These are phyloP conservation scores for Umbelopsis isabellina DNA, from an alignment of 192 early-diverging fungal species.

Conservation along the genomic window DNA sequence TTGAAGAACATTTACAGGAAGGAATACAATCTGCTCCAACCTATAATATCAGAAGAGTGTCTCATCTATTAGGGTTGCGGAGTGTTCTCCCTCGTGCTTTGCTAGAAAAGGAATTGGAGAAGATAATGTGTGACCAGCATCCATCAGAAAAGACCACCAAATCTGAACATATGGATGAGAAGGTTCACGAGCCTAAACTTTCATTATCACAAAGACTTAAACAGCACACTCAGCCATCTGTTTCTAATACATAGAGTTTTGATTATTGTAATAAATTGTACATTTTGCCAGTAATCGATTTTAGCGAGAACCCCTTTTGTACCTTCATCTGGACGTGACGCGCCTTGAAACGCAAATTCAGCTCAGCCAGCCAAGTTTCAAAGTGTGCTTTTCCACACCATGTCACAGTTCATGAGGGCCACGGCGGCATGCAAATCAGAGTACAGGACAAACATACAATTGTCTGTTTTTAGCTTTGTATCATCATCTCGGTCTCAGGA, in stretches of 20 bases:
- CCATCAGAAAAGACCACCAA: background rate
- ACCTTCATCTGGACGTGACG: background rate
- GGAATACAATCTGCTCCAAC: background rate
- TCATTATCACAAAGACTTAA: slow-evolving; percentile 15
- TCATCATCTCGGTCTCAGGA: slow-evolving; percentile 30
- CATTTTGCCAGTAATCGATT: background rate
- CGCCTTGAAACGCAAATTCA: background rate
- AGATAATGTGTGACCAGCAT: background rate
- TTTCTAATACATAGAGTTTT: background rate
- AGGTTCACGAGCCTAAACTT: background rate
- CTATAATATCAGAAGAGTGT: background rate
- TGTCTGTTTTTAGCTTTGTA: slow-evolving; percentile 33
- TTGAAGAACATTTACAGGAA: background rate
- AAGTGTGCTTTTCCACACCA: slow-evolving; percentile 17
- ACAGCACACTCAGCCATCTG: background rate
- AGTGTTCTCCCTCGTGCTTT: background rate
- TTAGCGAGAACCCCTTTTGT: background rate
- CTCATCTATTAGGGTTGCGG: background rate
- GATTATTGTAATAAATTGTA: background rate
- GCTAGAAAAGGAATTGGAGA: slow-evolving; percentile 1
- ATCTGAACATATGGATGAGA: background rate
- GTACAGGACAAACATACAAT: slow-evolving; percentile 3
- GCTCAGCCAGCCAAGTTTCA: background rate
- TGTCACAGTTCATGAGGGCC: slow-evolving; percentile 35
- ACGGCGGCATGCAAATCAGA: slow-evolving; percentile 9